phyloP scores from a whole-genome alignment of 192 early-diverging fungal genomes.

The Coemansia sp. region DNA sequence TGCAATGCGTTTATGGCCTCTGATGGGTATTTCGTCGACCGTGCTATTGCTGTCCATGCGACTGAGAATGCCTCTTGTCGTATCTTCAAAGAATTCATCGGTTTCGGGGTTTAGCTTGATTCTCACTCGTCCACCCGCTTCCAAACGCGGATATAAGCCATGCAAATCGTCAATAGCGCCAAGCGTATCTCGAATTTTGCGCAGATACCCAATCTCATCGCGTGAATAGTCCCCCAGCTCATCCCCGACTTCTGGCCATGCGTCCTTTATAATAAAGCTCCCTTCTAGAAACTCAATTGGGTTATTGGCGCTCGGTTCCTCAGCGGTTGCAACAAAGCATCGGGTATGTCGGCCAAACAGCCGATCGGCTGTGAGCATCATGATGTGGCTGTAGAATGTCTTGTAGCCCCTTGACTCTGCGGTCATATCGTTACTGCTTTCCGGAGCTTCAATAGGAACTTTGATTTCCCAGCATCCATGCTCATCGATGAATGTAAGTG shows the following conservation, averaged over 20 bases:
- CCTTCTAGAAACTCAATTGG: not conserved
- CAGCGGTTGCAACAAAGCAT: conserved; percentile 8
- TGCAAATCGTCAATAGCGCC: not conserved
- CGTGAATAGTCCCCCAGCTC: not conserved
- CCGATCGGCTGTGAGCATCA: conserved; percentile 7
- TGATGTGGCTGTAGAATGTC: not conserved
- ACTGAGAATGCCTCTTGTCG: conserved; percentile 1
- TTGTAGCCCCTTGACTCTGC: not conserved
- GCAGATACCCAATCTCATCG: conserved; percentile 10
- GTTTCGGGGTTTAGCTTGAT: not conserved
- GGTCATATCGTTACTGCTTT: not conserved
- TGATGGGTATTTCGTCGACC: not conserved
- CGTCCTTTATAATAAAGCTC: conserved; percentile 13
- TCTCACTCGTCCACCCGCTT: conserved; percentile 5
- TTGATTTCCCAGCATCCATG: conserved; percentile 12
- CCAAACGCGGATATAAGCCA: conserved; percentile 1
- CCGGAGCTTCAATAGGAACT: not conserved
- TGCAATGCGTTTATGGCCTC: conserved; percentile 9
- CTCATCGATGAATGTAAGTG: not conserved
- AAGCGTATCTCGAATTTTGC: conserved; percentile 4
- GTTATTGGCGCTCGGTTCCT: not conserved
- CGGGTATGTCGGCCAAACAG: conserved; percentile 23
- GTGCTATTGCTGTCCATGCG: not conserved
- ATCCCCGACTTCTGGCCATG: not conserved
- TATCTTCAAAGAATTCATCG: not conserved